These are phyloP conservation scores for Alternaria rosae DNA, from an alignment of 2,329 filamentous ascomycete genomes.

Conservation along the genomic window DNA sequence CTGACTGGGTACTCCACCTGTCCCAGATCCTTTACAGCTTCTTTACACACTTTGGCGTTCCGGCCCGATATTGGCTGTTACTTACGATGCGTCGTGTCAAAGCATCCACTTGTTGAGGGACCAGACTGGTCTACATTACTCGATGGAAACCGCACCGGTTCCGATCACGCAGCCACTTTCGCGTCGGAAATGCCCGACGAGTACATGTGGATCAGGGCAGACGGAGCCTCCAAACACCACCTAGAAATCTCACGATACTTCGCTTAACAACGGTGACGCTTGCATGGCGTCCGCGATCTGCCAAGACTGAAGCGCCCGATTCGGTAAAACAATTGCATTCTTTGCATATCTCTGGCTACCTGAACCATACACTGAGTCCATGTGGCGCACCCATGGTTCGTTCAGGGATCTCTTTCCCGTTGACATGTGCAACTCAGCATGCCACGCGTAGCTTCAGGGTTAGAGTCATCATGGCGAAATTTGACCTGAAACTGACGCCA, in stretches of 20 bases:
- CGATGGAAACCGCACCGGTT: conserved; percentile 24
- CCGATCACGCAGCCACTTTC: conserved; percentile 12
- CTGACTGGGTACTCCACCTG: conserved; percentile 34
- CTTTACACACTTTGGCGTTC: conserved; percentile 30
- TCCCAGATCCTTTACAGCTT: conserved; percentile 30
- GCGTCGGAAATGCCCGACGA: conserved; percentile 19
- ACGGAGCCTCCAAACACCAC: conserved; percentile 17
- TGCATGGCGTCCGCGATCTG: conserved; percentile 14
- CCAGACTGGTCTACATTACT: conserved; percentile 40
- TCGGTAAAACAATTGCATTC: conserved; percentile 29
- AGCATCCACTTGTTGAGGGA: conserved; percentile 38
- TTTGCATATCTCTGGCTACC: conserved; percentile 22
- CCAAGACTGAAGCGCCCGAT: conserved; percentile 15
- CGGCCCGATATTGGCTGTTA: conserved; percentile 25
- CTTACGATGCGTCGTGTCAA: conserved; percentile 25
- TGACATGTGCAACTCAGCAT: conserved; percentile 13
- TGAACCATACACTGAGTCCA: background rate
- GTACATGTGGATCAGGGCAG: conserved; percentile 1
- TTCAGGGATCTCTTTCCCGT: conserved; percentile 8
- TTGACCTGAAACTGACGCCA: conserved; percentile 27
- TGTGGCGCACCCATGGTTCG: conserved; percentile 7
- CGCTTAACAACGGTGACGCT: conserved; percentile 29
- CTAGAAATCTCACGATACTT: conserved; percentile 33
- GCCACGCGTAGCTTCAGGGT: conserved; percentile 21
- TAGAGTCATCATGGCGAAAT: conserved; percentile 23